These are phyloP conservation scores for Seiridium unicorne DNA, from an alignment of 2,329 filamentous ascomycete species.

Conservation along the genomic window DNA sequence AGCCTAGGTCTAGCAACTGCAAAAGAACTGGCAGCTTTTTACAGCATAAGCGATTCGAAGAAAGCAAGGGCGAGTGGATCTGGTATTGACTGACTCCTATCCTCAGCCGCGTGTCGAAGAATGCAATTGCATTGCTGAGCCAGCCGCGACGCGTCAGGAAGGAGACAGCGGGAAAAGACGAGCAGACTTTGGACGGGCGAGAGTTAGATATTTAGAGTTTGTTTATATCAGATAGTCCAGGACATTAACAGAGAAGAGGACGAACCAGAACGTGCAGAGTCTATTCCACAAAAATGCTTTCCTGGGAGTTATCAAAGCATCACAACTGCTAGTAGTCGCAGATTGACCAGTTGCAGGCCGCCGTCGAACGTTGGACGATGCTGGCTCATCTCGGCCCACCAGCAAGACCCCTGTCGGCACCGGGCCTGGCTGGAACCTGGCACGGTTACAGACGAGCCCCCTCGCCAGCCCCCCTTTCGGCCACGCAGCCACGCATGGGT, in stretches of 20 bases:
- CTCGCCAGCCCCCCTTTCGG: slow-evolving; percentile 1
- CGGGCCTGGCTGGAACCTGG: slow-evolving; percentile 7
- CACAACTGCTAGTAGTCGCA: not conserved
- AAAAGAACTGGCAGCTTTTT: not conserved
- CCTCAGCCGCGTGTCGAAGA: too few species aligned
- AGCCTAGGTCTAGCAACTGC: not conserved
- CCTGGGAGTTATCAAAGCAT: not conserved
- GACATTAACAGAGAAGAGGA: not conserved
- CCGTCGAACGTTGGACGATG: not conserved
- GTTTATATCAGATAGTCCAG: slow-evolving; percentile 6
- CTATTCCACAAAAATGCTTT: not conserved
- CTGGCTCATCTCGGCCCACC: not conserved
- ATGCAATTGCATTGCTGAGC: not conserved
- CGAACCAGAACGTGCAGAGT: not conserved
- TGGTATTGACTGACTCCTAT: too few species aligned
- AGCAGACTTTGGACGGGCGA: not conserved
- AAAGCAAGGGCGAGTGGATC: too few species aligned
- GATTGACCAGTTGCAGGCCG: not conserved
- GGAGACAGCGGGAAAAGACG: not conserved
- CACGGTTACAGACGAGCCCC: slow-evolving; percentile 8
- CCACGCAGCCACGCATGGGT: not conserved
- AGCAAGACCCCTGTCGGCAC: not conserved
- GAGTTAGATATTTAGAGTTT: slow-evolving; percentile 2
- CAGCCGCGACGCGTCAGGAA: not conserved
- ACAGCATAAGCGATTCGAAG: not conserved